phyloP scores from a whole-genome alignment of 2,329 filamentous ascomycete species.

The Trichoderma simmonsii region DNA sequence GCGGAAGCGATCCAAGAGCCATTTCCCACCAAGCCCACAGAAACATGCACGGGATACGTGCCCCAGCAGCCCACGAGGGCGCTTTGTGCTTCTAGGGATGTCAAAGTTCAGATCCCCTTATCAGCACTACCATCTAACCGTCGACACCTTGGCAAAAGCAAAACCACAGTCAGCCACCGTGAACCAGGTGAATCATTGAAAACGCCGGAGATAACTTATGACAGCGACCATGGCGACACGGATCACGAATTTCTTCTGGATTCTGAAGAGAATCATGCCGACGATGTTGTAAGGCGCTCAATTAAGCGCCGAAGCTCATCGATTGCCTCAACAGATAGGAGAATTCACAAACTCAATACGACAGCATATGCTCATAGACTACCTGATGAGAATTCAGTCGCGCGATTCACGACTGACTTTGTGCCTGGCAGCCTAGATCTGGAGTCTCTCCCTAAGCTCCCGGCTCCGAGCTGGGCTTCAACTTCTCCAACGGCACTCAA shows the following conservation, averaged over 20 bases:
- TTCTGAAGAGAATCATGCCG: conserved; percentile 22
- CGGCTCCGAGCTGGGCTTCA: conserved; percentile 30
- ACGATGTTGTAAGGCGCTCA: neutral
- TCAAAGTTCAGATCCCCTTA: conserved; percentile 27
- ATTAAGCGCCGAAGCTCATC: conserved; percentile 11
- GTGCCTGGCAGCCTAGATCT: conserved; percentile 64
- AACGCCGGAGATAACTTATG: neutral
- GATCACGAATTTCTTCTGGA: conserved; percentile 26
- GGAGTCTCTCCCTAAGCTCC: conserved; percentile 60
- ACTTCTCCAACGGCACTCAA: conserved; percentile 29
- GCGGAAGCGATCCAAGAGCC: conserved; percentile 11
- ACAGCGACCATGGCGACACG: conserved; percentile 11
- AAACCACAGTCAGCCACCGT: neutral
- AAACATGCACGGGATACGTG: conserved; percentile 24
- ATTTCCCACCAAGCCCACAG: conserved; percentile 15
- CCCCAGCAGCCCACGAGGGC: conserved; percentile 26
- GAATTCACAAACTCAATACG: conserved; percentile 19
- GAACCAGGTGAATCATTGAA: neutral
- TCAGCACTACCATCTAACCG: conserved; percentile 24
- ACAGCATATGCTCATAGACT: neutral
- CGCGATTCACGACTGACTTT: conserved; percentile 46
- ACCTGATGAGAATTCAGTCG: neutral
- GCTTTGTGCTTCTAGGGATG: conserved; percentile 8
- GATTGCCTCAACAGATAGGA: neutral
- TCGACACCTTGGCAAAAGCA: neutral